phyloP scores from a whole-genome alignment of 2,329 filamentous ascomycete genomes.

The Microdochium nivale region DNA sequence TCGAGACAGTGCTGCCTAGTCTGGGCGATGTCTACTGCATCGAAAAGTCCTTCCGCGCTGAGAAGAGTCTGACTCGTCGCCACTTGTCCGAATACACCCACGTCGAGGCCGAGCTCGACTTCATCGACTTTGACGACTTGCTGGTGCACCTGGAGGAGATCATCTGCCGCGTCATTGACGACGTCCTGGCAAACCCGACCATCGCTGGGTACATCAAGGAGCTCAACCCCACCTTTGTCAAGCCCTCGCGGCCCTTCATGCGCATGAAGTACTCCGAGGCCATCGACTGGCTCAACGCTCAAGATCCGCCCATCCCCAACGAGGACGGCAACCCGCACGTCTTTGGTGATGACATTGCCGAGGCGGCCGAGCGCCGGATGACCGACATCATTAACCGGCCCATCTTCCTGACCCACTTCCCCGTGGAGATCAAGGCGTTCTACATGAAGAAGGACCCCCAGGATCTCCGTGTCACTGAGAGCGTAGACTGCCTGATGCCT shows the following conservation, averaged over 20 bases:
- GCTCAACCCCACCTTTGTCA: conserved; percentile 84
- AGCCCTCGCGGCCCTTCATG: conserved; percentile 77
- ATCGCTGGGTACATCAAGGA: conserved; percentile 68
- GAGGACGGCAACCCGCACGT: conserved; percentile 83
- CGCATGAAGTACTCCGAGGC: conserved; percentile 94
- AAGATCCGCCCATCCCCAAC: conserved; percentile 74
- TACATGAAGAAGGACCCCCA: conserved; percentile 90
- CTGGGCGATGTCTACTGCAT: conserved; percentile 96
- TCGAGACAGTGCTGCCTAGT: conserved; percentile 86
- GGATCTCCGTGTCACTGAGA: conserved; percentile 82
- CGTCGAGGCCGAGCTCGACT: conserved; percentile 93
- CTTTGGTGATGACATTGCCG: conserved; percentile 96
- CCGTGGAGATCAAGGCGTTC: conserved; percentile 94
- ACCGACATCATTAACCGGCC: conserved; percentile 93
- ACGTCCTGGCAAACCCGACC: conserved; percentile 63
- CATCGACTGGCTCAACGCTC: conserved; percentile 85
- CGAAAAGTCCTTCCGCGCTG: conserved; percentile 96
- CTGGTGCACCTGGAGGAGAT: conserved; percentile 80
- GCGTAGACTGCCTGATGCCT: conserved; percentile 79
- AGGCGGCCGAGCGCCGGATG: conserved; percentile 94
- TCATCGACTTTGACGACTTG: conserved; percentile 86
- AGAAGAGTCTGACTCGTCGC: conserved; percentile 89
- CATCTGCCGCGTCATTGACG: conserved; percentile 77
- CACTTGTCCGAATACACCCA: conserved; percentile 96
- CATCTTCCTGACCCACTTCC: conserved; percentile 96